Conservation (phyloP, 2,329 filamentous ascomycete species). For the Clarireedia sp. region DNA sequence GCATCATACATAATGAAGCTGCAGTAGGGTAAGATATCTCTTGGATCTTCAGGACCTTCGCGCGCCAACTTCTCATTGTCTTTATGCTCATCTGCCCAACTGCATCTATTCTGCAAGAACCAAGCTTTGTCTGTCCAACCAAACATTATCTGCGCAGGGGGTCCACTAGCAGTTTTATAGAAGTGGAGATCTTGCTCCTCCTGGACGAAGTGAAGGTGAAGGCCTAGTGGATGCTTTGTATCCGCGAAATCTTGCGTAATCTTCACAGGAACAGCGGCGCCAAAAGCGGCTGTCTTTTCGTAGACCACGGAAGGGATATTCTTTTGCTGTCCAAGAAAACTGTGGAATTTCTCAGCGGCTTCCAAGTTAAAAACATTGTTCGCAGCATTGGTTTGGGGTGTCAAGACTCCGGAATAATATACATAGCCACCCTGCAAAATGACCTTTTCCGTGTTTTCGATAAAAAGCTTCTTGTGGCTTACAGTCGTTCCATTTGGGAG, state of each 20-base stretch:
- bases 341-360: constrained; percentile 17
- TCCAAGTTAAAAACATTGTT: constrained; percentile 24
- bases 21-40: constrained; percentile 19
- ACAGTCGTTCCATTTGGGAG: background rate
- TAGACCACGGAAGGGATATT: constrained; percentile 19
- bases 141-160: background rate
- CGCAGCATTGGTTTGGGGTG: constrained; percentile 9
- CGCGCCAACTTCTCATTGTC: constrained; percentile 7
- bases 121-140: no score
- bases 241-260: constrained; percentile 17
- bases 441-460: constrained; percentile 12
- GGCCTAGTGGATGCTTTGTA: constrained; percentile 18
- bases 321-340: constrained; percentile 13
- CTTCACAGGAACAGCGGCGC: constrained; percentile 13
- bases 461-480: constrained; percentile 11
- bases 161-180: constrained; percentile 16
- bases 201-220: constrained; percentile 19
- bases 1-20: constrained; percentile 25
- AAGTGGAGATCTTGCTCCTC: constrained; percentile 20
- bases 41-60: constrained; percentile 10
- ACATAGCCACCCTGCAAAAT: constrained; percentile 23
- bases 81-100: constrained; percentile 13
- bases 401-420: background rate
- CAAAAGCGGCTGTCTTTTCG: constrained; percentile 22
- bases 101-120: background rate